Base-by-base conservation (phyloP, 1,139 yeast genomes). In the Pichia sp. region DNA sequence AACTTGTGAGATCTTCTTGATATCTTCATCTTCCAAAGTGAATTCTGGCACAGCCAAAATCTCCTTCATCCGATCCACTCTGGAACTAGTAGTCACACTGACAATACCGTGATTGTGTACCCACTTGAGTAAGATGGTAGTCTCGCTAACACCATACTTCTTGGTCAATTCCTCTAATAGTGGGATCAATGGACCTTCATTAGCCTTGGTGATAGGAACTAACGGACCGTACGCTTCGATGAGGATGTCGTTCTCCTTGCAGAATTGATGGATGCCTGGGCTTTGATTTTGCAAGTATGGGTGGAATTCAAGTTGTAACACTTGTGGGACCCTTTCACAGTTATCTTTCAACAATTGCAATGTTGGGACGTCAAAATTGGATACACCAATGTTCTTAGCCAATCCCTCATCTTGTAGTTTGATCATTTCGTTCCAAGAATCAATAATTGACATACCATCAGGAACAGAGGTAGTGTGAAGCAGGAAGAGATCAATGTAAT, bases 31-130 rank as follows among this genome's bases (percentile, higher is more conserved):
- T 6, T 65, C 56, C 41, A 79, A 56, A 42, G 67, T 66, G 48
- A 84, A 80, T 24, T 66, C 67, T 46, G 65, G 72, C 11, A 72
- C 55, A 11, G 67, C 69, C 48, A 77, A 66, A 13, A 78, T 69
- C 45, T 77, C 72, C 35, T 61, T 58, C 46, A 79, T 68, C 58
- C 94, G 70, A 33, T 68, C 70, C 16, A 58, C 59, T 47, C 78
- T 75, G 6, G 79, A 67, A 19, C 85, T 73, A 3, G 94, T 82
- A 17, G 93, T 83, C 23, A 84, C 64, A 9, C 93, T 85, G 30
- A 82, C 56, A 16, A 81, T 67, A 4, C 77, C 79, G 39, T 64
- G 69, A 49, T 77, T 78, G 32, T 74, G 63, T 9, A 74, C 73
- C 78, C 86, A 84, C 52, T 83, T 68, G 41, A 85, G 64, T 41